These are phyloP conservation scores for Catenaria anguillulae DNA, from an alignment of 371 early-diverging fungal species.

Conservation along the genomic window DNA sequence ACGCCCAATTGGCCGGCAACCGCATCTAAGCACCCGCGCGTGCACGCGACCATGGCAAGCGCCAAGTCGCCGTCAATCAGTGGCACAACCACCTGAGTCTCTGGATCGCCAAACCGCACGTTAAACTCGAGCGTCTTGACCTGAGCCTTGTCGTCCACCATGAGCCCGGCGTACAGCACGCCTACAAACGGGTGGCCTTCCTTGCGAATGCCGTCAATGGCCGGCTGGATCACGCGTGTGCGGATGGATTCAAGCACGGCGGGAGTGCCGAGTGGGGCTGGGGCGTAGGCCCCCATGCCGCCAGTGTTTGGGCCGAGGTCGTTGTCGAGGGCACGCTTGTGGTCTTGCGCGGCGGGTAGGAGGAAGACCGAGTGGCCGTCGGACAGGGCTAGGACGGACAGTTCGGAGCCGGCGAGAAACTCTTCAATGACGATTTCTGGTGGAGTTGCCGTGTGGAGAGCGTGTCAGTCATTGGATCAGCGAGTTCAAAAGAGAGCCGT, in stretches of 20 bases:
- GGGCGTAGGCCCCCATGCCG: conserved; percentile 96
- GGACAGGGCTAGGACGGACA: conserved; percentile 79
- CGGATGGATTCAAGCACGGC: conserved; percentile 54
- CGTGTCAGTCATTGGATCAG: conserved; percentile 21
- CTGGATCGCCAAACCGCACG: conserved; percentile 94
- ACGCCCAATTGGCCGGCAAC: conserved; percentile 46
- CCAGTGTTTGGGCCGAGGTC: conserved; percentile 95
- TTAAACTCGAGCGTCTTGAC: conserved; percentile 94
- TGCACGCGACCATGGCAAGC: conserved; percentile 73
- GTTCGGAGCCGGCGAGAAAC: conserved; percentile 78
- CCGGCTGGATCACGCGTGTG: conserved; percentile 66
- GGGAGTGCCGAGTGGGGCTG: conserved; percentile 74
- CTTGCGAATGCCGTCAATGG: conserved; percentile 87
- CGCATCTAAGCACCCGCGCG: conserved; percentile 79
- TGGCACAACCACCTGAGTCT: conserved; percentile 88
- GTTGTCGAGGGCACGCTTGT: conserved; percentile 85
- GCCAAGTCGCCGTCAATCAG: conserved; percentile 72
- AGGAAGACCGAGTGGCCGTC: conserved; percentile 86
- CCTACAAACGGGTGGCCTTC: conserved; percentile 94
- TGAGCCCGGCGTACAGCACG: conserved; percentile 87
- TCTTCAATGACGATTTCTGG: conserved; percentile 96
- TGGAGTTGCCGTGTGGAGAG: no score
- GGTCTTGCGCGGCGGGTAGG: conserved; percentile 90
- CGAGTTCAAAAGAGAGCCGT: neutral
- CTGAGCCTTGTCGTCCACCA: conserved; percentile 65